These are phyloP conservation scores for Brettanomyces custersianus DNA, from an alignment of 805 yeast species.

Conservation along the genomic window DNA sequence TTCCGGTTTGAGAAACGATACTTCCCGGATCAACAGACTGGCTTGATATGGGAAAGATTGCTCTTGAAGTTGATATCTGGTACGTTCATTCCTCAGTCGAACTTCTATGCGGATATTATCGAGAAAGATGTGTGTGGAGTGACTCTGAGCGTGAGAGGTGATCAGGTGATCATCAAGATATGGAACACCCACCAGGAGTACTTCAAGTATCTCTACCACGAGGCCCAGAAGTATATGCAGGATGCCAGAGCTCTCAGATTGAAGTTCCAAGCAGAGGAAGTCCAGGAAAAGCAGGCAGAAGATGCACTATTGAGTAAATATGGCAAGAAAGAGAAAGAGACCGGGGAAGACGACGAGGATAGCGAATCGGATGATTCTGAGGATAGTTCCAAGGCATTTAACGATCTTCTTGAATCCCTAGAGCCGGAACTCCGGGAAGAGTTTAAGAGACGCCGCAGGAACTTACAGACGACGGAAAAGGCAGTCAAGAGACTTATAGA, in stretches of 20 bases:
- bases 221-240: slow-evolving; percentile 5
- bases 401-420: too few species aligned
- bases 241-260: slow-evolving; percentile 3
- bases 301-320: slow-evolving; percentile 8
- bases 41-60: slow-evolving; percentile 47
- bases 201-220: slow-evolving; percentile 15
- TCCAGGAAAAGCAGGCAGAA: slow-evolving; percentile 3
- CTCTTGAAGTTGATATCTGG: slow-evolving; percentile 45
- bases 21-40: slow-evolving; percentile 13
- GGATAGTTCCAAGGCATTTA: slow-evolving; percentile 1
- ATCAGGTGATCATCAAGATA: slow-evolving; percentile 48
- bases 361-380: not conserved
- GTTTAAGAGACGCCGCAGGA: not conserved
- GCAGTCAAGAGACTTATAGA: not conserved
- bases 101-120: slow-evolving; percentile 29
- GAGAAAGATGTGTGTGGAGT: slow-evolving; percentile 49
- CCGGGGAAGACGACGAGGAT: slow-evolving; percentile 15
- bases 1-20: slow-evolving; percentile 20
- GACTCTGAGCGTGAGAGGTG: slow-evolving; percentile 48
- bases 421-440: too few species aligned
- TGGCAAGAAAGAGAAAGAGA: slow-evolving; percentile 11
- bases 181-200: slow-evolving; percentile 50
- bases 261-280: not conserved
- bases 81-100: slow-evolving; percentile 33
- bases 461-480: not conserved